These are phyloP conservation scores for Tolypocladium amazonense DNA, from an alignment of 2,329 filamentous ascomycete species.

Conservation along the genomic window DNA sequence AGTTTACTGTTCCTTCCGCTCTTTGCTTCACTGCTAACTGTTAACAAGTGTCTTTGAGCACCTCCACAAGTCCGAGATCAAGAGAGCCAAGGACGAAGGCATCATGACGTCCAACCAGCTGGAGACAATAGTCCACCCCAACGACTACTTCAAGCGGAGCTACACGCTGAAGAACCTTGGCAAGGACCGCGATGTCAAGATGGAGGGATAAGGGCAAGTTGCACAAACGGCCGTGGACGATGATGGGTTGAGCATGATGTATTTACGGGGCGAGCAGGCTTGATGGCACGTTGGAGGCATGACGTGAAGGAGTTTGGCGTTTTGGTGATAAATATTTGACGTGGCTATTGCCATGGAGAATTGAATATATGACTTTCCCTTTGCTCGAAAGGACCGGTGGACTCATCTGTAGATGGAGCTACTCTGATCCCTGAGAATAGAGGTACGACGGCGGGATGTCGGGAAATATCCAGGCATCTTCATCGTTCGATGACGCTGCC, in stretches of 20 bases:
- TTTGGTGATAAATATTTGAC: neutral
- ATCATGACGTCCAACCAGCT: constrained; percentile 65
- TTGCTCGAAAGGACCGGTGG: neutral
- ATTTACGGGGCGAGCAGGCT: neutral
- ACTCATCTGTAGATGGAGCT: neutral
- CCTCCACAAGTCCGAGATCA: constrained; percentile 68
- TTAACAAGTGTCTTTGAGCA: constrained; percentile 68
- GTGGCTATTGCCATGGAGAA: neutral
- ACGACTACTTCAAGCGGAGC: constrained; percentile 95
- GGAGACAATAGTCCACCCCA: constrained; percentile 94
- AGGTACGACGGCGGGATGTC: too few species aligned
- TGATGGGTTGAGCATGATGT: neutral
- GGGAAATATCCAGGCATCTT: too few species aligned
- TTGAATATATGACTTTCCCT: neutral
- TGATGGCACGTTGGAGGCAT: neutral
- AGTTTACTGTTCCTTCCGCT: constrained; percentile 8
- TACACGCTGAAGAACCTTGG: constrained; percentile 76
- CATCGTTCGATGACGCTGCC: too few species aligned
- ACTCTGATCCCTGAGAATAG: neutral
- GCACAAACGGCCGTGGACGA: constrained; percentile 6
- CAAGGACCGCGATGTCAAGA: constrained; percentile 43
- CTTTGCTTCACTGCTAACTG: neutral
- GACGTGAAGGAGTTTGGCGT: neutral
- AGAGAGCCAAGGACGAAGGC: constrained; percentile 63
- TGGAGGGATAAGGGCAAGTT: constrained; percentile 34